Evolutionary conservation across 176 grass and related monocot genomes (phyloP).

Genomic region (bread wheat (Triticum aestivum)): DNA sequence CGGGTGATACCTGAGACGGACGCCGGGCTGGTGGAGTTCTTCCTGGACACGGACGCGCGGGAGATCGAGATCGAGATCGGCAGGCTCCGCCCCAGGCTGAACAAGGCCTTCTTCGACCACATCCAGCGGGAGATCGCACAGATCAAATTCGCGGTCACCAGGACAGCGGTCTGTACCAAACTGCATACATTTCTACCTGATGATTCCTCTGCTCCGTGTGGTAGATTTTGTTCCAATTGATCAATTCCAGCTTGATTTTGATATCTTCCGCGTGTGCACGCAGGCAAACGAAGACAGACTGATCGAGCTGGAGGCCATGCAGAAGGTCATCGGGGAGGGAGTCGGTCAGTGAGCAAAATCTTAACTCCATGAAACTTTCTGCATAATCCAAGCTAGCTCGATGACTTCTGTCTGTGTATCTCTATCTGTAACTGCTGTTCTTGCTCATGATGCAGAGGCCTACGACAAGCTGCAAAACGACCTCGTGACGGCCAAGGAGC

Average conservation of each 20-base stretch:
- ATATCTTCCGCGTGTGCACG: neutral
- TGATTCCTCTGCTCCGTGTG: neutral
- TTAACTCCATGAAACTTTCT: neutral
- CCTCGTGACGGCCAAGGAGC: conserved; percentile 65
- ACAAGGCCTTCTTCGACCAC: conserved; percentile 73
- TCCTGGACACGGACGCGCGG: conserved; percentile 88
- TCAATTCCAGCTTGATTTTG: neutral
- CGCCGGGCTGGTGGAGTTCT: conserved; percentile 78
- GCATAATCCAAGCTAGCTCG: neutral
- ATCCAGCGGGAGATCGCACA: conserved; percentile 61
- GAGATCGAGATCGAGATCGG: conserved; percentile 92
- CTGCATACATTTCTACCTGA: no score
- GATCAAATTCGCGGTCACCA: conserved; percentile 72
- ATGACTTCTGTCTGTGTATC: neutral
- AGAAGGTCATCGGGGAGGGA: conserved; percentile 85
- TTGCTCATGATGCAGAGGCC: conserved; percentile 58
- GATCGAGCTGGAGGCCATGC: conserved; percentile 90
- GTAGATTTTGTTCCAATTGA: neutral
- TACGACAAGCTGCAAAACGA: conserved; percentile 86
- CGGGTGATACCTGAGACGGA: conserved; percentile 73
- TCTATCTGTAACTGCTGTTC: neutral
- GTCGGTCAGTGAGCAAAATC: conserved; percentile 50
- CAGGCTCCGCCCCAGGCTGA: conserved; percentile 59
- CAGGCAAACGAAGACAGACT: conserved; percentile 53
- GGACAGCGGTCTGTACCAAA: conserved; percentile 40